These are phyloP conservation scores for Aspergillus campestris DNA, from an alignment of 495 filamentous ascomycete species.

Conservation along the genomic window DNA sequence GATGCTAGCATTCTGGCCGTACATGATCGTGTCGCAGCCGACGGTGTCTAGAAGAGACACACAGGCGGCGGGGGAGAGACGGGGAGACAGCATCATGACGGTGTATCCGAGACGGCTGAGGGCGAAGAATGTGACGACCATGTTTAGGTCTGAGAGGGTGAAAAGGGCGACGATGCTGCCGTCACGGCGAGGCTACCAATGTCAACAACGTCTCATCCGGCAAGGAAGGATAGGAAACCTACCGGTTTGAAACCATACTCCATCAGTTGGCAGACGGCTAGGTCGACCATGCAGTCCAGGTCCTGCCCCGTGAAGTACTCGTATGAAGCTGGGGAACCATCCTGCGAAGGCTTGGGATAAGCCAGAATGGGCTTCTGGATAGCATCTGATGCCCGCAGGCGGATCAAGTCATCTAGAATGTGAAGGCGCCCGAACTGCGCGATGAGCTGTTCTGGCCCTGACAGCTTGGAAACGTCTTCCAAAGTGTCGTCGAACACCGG, in stretches of 20 bases:
- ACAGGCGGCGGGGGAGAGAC: slow-evolving; percentile 43
- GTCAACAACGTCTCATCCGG: neutral
- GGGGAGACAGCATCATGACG: slow-evolving; percentile 50
- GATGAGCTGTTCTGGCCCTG: slow-evolving; percentile 13
- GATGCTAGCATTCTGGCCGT: slow-evolving; percentile 30
- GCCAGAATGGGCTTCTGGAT: slow-evolving; percentile 43
- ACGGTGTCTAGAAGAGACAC: slow-evolving; percentile 42
- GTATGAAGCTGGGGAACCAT: slow-evolving; percentile 29
- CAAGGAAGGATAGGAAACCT: neutral
- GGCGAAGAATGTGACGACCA: slow-evolving; percentile 49
- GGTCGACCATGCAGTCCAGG: slow-evolving; percentile 46
- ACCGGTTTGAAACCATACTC: slow-evolving; percentile 31
- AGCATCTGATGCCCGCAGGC: slow-evolving; percentile 39
- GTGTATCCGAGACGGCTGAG: slow-evolving; percentile 50
- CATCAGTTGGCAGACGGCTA: slow-evolving; percentile 30
- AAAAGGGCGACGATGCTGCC: slow-evolving; percentile 42
- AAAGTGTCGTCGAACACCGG: slow-evolving; percentile 13
- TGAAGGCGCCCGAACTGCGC: slow-evolving; percentile 29
- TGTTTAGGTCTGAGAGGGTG: slow-evolving; percentile 47
- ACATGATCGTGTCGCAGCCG: slow-evolving; percentile 36
- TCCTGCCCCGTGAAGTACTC: slow-evolving; percentile 45
- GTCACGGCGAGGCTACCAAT: slow-evolving; percentile 17
- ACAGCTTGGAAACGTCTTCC: slow-evolving; percentile 7
- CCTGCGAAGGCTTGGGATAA: slow-evolving; percentile 33
- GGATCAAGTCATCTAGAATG: slow-evolving; percentile 41